phyloP scores from a whole-genome alignment of 2,329 filamentous ascomycete species.

The Colletotrichum abscissum region DNA sequence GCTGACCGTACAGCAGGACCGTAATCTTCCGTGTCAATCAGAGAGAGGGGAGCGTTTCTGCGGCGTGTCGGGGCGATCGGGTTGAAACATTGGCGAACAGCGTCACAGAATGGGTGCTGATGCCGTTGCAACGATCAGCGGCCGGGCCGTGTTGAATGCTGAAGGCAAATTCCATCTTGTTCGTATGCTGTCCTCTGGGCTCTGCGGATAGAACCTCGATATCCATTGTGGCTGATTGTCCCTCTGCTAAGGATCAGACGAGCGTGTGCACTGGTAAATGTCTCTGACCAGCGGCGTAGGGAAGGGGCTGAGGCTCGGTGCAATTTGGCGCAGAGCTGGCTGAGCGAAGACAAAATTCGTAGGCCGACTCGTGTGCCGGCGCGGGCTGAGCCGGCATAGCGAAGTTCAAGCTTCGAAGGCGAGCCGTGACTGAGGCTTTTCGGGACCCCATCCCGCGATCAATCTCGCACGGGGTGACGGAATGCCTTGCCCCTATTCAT shows the following conservation, averaged over 20 bases:
- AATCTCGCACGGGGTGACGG: neutral
- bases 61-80: constrained; percentile 11
- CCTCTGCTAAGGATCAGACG: constrained; percentile 10
- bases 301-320: constrained; percentile 31
- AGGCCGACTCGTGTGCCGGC: constrained; percentile 17
- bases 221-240: constrained; percentile 16
- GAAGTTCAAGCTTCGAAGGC: constrained; percentile 4
- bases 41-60: neutral
- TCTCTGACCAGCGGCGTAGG: constrained; percentile 10
- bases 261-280: constrained; percentile 3
- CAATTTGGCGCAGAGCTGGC: constrained; percentile 32
- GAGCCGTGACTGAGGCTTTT: constrained; percentile 1
- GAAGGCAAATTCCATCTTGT: constrained; percentile 6
- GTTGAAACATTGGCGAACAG: constrained; percentile 24
- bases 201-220: neutral
- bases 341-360: constrained; percentile 22
- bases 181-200: neutral
- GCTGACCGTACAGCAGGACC: constrained; percentile 15
- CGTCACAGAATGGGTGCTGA: neutral
- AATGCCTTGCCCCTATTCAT: constrained; percentile 7
- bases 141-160: neutral
- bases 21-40: neutral
- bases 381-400: constrained; percentile 17
- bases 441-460: neutral
- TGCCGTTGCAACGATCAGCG: constrained; percentile 1